Evolutionary conservation across 495 filamentous ascomycete species (phyloP), one percentile per base, ranked within the genome.

Genomic region (Achaetomiella virescens): DNA sequence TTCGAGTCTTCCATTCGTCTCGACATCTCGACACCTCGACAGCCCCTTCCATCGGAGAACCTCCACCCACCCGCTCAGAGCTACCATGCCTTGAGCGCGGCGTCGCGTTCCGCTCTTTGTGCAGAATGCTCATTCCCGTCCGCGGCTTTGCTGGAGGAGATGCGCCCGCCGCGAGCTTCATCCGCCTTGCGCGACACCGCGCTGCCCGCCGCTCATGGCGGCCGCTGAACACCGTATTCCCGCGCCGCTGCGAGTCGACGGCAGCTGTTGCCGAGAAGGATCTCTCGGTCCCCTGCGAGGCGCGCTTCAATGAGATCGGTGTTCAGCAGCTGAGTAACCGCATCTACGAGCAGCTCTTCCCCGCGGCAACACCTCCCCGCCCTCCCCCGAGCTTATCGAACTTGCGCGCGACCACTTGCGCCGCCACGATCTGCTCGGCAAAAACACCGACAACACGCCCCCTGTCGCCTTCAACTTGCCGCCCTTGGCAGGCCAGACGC

Each of bases 391-490:
- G 44, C 80, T 97, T 8, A 78, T 97, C 40, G 75, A 85, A 3
- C 78, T 97, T 11, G 86, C 95, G 1, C 84, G 79, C 64, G 81
- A 90, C 48, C 93, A 99, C 69, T 76, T 99, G n/a, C 75, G 71
- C 8, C 84, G 86, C 38, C 95, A 99, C 74, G 84, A 92, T 37
- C 77, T 99, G n/a, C 76, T 87, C 20, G 93, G 89, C 17, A 97
- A 96, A 78, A 91, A 87, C 49, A 86, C 84, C 62, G 90, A 88
- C 64, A 82, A 78, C 29, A 75, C 78, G 7, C 74, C 81, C 6
- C 89, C 93, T 1, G 84, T 97, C 64, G 85, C 80, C 36, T 97
- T 97, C 67, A 83, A 96, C 57, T 73, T 99, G 1, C 93, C 93
- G 0, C 62, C 72, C 17, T 80, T 99, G 9, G 85, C 88, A 48